Base-by-base conservation (phyloP, 495 filamentous ascomycete species). In the Penicillium waksmanii region DNA sequence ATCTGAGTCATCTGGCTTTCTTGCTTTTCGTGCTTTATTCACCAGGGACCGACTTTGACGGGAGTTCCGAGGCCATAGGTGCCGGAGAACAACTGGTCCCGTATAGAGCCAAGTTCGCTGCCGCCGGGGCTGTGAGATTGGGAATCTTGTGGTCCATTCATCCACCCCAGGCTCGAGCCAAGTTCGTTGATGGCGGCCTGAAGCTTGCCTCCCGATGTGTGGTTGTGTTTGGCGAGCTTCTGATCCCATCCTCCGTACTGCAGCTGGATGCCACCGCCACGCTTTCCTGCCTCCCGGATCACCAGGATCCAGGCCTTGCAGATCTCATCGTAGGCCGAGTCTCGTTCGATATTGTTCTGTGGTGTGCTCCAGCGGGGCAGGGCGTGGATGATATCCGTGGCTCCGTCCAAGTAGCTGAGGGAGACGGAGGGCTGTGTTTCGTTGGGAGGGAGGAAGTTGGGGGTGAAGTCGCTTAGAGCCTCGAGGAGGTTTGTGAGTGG, bases 231-330 rank as follows among this genome's bases (percentile, higher is more conserved):
- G 2, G 83, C 77, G 48, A 98, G 77, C 64, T 85, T 92, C 73
- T 92, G 87, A 65, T 98, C 95, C 95, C 96, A 98, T 27, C 90
- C 90, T 21, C 89, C 93, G 61, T 93, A 91, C 66, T 97, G 94
- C 62, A 98, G 68, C 61, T 89, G 83, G 65, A 98, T 95, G 18
- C 95, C 95, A 40, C 91, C 96, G 6, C 92, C 94, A 53, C 89
- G 81, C 76, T 97, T 97, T 19, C 91, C 86, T 10, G 93, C 93
- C 70, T 98, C 95, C 35, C 86, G 87, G 55, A 98, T 92, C 43
- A 96, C 94, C 68, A 96, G 68, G 31, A 92, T 86, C 95, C 95
- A 98, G 10, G 95, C 96, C 64, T 87, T 89, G 47, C 91, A 87
- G 44, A 98, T 91, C 71, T 97, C 96, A 64, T 98, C 94, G 70